Base-by-base conservation (phyloP, 2,329 filamentous ascomycete genomes). In the Mollisiaceae sp. region DNA sequence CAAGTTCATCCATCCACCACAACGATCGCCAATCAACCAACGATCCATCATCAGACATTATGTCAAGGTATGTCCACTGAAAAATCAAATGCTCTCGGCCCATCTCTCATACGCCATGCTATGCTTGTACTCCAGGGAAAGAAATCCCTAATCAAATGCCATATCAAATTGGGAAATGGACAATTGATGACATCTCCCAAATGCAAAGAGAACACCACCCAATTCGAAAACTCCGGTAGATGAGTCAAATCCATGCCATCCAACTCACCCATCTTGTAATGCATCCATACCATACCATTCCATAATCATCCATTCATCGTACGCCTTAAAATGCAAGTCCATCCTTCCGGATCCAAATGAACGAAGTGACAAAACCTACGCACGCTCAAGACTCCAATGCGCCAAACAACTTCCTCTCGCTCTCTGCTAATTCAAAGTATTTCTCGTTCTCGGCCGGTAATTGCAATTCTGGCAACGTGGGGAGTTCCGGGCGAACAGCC, bases 61-160 rank as follows among this genome's bases (percentile, higher is more conserved):
- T 24, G 6, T 18, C n/a, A n/a, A n/a, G 15, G n/a, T 15, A 15
- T 43, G 15, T 22, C 45, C 45, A 22, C 27, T 32, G 27, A 32
- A 32, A 32, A 32, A 32, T 32, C 27, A 32, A 32, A 32, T 32
- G 6, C 3, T 6, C 27, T 32, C 27, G 3, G 27, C 27, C 45
- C 45, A 50, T 50, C 45, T 50, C 45, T 50, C 45, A 54, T 32
- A 54, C 50, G 22, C 50, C 50, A 54, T 54, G 50, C 50, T 54
- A 54, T 54, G 50, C 50, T 32, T 27, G 11, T 22, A 50, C 45
- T 50, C 45, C 45, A 18, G 15, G 41, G 5, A 8, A 22, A 50
- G 20, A 50, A n/a, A 32, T 8, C 50, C 50, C 50, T 2, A 27
- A 54, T 54, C 12, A 47, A 47, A 41, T 41, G 38, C 38, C 11